Evolutionary conservation across 805 yeast genomes (phyloP).

Genomic region (Cyberlindnera xylosilytica): DNA sequence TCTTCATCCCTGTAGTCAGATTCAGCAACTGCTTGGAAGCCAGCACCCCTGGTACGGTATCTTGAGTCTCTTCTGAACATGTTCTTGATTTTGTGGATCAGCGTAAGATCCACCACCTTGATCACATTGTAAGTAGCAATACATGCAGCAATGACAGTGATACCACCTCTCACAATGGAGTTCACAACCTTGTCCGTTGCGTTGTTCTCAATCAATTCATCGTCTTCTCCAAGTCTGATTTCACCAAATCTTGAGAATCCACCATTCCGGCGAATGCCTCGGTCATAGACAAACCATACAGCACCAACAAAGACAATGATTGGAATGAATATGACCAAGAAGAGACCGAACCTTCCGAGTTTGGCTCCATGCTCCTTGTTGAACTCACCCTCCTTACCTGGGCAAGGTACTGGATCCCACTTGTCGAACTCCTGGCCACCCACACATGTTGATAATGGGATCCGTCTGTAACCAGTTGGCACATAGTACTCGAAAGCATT

Average conservation of each 20-base stretch:
- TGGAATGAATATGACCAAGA: constrained; percentile 56
- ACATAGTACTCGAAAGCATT: constrained; percentile 68
- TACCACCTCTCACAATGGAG: constrained; percentile 30
- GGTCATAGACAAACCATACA: constrained; percentile 59
- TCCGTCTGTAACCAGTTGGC: constrained; percentile 89
- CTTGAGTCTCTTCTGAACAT: constrained; percentile 20
- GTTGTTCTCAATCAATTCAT: constrained; percentile 57
- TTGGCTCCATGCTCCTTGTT: constrained; percentile 48
- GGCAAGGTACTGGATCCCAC: constrained; percentile 71
- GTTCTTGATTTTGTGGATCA: constrained; percentile 16
- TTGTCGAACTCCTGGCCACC: constrained; percentile 76
- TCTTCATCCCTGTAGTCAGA: constrained; percentile 25
- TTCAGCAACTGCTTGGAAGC: constrained; percentile 19
- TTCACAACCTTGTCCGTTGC: constrained; percentile 62
- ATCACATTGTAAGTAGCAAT: constrained; percentile 30
- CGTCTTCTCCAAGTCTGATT: constrained; percentile 79
- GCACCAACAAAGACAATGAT: constrained; percentile 37
- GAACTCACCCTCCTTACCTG: constrained; percentile 76
- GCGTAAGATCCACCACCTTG: constrained; percentile 23
- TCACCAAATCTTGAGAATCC: constrained; percentile 67
- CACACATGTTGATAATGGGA: constrained; percentile 81
- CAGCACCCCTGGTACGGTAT: constrained; percentile 23
- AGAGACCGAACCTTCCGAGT: constrained; percentile 47
- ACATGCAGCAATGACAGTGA: constrained; percentile 32
- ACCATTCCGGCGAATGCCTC: constrained; percentile 78